Evolutionary conservation across 768 basidiomycete species (phyloP), one percentile per base, ranked within the genome.

Genomic region (Hygrocybe coccinea): DNA sequence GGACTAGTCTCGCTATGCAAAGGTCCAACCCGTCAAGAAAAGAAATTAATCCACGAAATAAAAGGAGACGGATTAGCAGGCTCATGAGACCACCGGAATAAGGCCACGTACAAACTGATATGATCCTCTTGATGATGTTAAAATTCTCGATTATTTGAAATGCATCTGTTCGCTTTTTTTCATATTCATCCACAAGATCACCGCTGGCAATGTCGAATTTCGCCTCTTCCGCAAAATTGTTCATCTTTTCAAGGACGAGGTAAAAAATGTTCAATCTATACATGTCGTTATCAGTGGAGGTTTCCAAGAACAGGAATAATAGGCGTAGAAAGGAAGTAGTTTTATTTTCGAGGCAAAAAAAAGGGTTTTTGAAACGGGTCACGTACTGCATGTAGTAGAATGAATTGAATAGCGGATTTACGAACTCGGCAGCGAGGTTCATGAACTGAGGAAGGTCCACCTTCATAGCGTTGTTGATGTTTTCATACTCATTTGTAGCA

Each of bases 301-400:
- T 38, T 19, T 39, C 34, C 55, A 38, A 39, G 5, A 38, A 38
- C n/a, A 17, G 17, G 25, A 36, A 41, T 39, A 11, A 24, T 15
- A n/a, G n/a, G n/a, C n/a, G n/a, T n/a, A n/a, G n/a, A 41, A 43
- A 52, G n/a, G n/a, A 17, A 15, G 37, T 10, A 17, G 9, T 14
- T 12, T 46, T 17, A 4, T 17, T 46, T n/a, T n/a, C n/a, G n/a
- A n/a, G n/a, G n/a, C 11, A 46, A 17, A 49, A 34, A 14, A 21
- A 14, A 35, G 8, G 10, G 43, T 9, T 9, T 14, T 46, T 41
- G 21, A 43, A 36, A 35, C 50, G 36, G 45, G 55, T 59, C 25
- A 84, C 93, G 66, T 65, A 95, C 92, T 98, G 93, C 94, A 99
- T 97, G 70, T 95, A 99, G 78, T 89, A 99, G 79, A 94, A 94